Evolutionary conservation across 2,329 filamentous ascomycete genomes (phyloP).

Genomic region (Allantophomopsis cytisporea): DNA sequence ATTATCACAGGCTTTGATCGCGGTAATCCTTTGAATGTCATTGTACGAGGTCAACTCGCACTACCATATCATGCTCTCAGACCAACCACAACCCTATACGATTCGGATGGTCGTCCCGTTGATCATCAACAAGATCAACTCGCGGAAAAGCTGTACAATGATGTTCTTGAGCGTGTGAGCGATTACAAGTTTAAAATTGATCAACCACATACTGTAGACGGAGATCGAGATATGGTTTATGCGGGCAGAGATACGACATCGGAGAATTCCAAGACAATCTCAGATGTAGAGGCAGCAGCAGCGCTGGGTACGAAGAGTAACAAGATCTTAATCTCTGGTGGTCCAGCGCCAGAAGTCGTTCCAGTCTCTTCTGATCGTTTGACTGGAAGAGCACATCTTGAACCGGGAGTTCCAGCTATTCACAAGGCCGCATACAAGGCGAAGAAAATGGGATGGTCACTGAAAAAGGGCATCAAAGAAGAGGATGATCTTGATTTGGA

Average conservation of each 20-base stretch:
- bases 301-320: constrained; percentile 41
- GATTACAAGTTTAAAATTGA: constrained; percentile 73
- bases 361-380: constrained; percentile 53
- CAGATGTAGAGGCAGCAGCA: constrained; percentile 57
- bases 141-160: constrained; percentile 88
- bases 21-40: constrained; percentile 84
- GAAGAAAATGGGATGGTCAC: constrained; percentile 67
- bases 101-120: constrained; percentile 65
- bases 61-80: constrained; percentile 75
- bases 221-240: constrained; percentile 70
- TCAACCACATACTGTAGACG: constrained; percentile 60
- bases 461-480: constrained; percentile 49
- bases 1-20: constrained; percentile 95
- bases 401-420: constrained; percentile 54
- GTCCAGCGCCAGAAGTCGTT: constrained; percentile 33
- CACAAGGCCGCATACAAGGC: constrained; percentile 66
- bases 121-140: constrained; percentile 66
- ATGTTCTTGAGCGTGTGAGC: constrained; percentile 83
- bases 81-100: constrained; percentile 78
- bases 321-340: constrained; percentile 15
- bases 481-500: constrained; percentile 61
- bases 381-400: constrained; percentile 60
- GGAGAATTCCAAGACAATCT: constrained; percentile 59
- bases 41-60: constrained; percentile 81
- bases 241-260: constrained; percentile 65